These are phyloP conservation scores for Thalia dealbata DNA, from an alignment of 176 grass and related monocot genomes.

Conservation along the genomic window DNA sequence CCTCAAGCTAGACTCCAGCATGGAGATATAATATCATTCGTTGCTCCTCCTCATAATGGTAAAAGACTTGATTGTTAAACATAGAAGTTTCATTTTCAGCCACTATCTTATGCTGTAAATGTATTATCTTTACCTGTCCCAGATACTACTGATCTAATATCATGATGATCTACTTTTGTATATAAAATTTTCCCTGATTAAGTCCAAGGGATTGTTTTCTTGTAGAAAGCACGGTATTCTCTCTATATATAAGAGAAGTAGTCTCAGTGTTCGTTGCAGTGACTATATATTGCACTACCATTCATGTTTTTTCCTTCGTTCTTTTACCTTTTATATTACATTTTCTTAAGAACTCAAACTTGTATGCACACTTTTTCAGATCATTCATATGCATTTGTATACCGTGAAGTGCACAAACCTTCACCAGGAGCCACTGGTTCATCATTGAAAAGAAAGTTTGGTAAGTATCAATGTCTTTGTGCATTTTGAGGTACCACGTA, in stretches of 20 bases:
- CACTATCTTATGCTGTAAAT: not conserved
- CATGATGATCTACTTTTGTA: not conserved
- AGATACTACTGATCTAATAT: not conserved
- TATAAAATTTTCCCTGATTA: not conserved
- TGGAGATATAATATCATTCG: conserved; percentile 75
- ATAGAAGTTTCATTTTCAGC: conserved; percentile 5
- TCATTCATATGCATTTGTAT: conserved; percentile 80
- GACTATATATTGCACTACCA: not conserved
- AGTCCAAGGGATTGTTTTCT: not conserved
- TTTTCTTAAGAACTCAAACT: not conserved
- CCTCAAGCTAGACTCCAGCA: conserved; percentile 55
- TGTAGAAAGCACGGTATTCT: not conserved
- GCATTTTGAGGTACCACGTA: not conserved
- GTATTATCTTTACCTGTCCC: not conserved
- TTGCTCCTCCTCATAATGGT: conserved; percentile 49
- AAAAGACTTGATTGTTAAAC: not conserved
- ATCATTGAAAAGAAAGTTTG: conserved; percentile 62
- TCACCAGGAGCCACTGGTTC: conserved; percentile 30
- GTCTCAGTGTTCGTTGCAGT: not conserved
- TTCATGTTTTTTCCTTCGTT: not conserved
- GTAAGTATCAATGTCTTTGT: conserved; percentile 25
- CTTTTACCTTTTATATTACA: not conserved
- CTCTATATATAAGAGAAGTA: not conserved
- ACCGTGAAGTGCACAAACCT: conserved; percentile 49
- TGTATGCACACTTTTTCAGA: conserved; percentile 38